Evolutionary conservation across 2,329 filamentous ascomycete genomes (phyloP), one percentile per base, ranked within the genome.

Genomic region (Sporothrix variecibatus): DNA sequence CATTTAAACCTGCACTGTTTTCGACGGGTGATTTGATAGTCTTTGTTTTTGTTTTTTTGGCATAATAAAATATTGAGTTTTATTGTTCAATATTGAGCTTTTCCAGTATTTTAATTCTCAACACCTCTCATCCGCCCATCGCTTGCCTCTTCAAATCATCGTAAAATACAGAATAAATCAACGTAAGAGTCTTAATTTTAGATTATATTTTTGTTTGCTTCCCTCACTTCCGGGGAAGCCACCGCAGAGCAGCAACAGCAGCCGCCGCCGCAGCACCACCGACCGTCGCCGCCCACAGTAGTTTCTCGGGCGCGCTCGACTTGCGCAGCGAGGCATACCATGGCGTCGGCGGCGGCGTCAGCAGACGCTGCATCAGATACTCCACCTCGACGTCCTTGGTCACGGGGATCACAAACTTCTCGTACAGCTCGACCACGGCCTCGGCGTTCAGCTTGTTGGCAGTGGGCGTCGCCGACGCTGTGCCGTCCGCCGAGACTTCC

Each of bases 311-410:
- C 12, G 60, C 20, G 38, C 31, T 62, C 7, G 65, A 46, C 46
- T 64, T 34, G 20, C 68, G 73, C 70, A 72, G 72, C 4, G 31
- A 4, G 2, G 46, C 71, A 34, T 72, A 74, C 75, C 76, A 77
- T 20, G 75, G 73, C 67, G 64, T 38, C 38, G 64, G 67, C 26
- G 72, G n/a, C 17, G 69, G 40, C 34, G 65, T 20, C 46, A 53
- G 38, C 43, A 99, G 85, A 76, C 96, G 89, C 83, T 98, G 94
- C 94, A 99, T 97, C 78, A 99, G 86, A 82, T 99, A 99, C 79
- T 99, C 96, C 11, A 99, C 94, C 86, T 99, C 96, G 56, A 99
- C 95, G 77, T 94, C 92, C 83, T 99, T 99, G n/a, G 96, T 99
- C 82, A 98, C 84, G 0, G 96, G 96, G 78, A 99, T 99, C 75